phyloP scores from a whole-genome alignment of 2,329 filamentous ascomycete species.

The Pseudocercospora cruenta region DNA sequence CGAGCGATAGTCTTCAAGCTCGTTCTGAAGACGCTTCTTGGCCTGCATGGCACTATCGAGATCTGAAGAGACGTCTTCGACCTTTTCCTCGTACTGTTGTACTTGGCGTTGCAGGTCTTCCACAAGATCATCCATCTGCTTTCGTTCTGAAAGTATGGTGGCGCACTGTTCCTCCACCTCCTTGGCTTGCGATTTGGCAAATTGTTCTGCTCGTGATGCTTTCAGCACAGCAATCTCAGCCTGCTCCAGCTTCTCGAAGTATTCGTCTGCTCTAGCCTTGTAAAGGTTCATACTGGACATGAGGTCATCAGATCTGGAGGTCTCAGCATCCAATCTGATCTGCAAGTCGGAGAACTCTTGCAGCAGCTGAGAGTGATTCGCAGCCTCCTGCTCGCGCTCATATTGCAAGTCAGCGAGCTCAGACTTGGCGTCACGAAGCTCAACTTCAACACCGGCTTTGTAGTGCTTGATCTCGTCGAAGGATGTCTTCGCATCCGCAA shows the following conservation, averaged over 20 bases:
- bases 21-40: conserved; percentile 93
- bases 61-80: conserved; percentile 90
- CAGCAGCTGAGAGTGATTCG: conserved; percentile 84
- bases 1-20: conserved; percentile 95
- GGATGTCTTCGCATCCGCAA: conserved; percentile 82
- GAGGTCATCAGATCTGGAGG: conserved; percentile 81
- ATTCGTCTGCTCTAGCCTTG: conserved; percentile 90
- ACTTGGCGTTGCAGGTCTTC: conserved; percentile 90
- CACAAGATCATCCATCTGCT: conserved; percentile 83
- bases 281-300: conserved; percentile 83
- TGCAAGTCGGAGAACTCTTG: conserved; percentile 93
- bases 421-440: conserved; percentile 79
- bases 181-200: conserved; percentile 84
- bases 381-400: conserved; percentile 81
- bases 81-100: conserved; percentile 84
- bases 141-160: conserved; percentile 86
- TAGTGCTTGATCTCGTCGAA: conserved; percentile 86
- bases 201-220: conserved; percentile 87
- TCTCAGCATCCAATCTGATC: conserved; percentile 87
- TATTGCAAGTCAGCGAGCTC: conserved; percentile 80
- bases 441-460: conserved; percentile 78
- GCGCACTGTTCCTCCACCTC: conserved; percentile 92
- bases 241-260: conserved; percentile 95
- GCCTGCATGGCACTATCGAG: conserved; percentile 82
- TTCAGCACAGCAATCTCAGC: conserved; percentile 95